Base-by-base conservation (phyloP, 2,329 filamentous ascomycete species). In the Penicillium sp. region DNA sequence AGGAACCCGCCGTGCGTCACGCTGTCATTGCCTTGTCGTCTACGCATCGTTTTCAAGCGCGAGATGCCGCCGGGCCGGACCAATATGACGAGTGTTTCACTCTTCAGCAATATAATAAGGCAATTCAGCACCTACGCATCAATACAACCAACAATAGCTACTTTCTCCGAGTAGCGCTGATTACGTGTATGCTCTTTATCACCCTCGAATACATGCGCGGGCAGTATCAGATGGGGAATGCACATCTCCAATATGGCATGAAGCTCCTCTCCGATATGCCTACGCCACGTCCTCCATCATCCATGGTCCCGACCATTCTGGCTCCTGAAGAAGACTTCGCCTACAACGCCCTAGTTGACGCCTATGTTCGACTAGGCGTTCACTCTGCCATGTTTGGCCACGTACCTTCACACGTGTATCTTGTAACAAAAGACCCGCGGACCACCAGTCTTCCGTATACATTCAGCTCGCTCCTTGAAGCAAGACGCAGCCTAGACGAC, bases 1-100 rank as follows among this genome's bases (percentile, higher is more conserved):
- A 64, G 10, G 76, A 78, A 49, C 73, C 75, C 0, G 74, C 76
- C 5, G 68, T 79, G 3, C 60, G 74, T n/a, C 76, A 79, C 63
- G 76, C 77, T 3, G 61, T 76, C 11, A 59, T 78, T 6, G 74
- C 77, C 11, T 58, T 79, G 16, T 71, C 72, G n/a, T 71, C 74
- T 5, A 67, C 69, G 0, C 76, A 76, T 55, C 64, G 65, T 61
- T 50, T 58, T 37, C 55, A 65, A 18, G 48, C 55, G 26, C 38
- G 39, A 14, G 35, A 44, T 34, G 14, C 47, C 11, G 35, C 57
- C 32, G 31, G 47, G 18, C 38, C 34, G n/a, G 60, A 61, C 47
- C 61, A 64, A 32, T 26, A 46, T 7, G 55, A 60, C 31, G 51
- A 75, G 40, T 66, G 64, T 13, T 73, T 74, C 26, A 68, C 69